Evolutionary conservation across 2,329 filamentous ascomycete genomes (phyloP).

Genomic region (Septoria petroselini): DNA sequence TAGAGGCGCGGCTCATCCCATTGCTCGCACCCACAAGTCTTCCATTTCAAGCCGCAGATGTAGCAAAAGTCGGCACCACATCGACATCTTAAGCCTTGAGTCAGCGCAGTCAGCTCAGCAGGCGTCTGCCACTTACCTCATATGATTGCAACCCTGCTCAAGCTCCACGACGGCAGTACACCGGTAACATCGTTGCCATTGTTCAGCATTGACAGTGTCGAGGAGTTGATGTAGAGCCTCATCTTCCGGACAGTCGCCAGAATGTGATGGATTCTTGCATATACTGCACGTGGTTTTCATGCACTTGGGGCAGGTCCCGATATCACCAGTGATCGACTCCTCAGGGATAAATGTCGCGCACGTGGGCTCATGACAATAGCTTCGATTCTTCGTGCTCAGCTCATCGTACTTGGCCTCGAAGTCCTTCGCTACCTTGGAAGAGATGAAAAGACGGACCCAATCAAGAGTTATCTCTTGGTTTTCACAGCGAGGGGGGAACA

Average conservation of each 20-base stretch:
- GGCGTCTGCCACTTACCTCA: slow-evolving; percentile 50
- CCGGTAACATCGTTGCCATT: slow-evolving; percentile 52
- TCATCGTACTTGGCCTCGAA: slow-evolving; percentile 52
- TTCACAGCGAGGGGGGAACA: slow-evolving; percentile 59
- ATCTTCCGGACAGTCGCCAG: slow-evolving; percentile 51
- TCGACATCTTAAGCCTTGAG: slow-evolving; percentile 23
- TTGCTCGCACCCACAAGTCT: slow-evolving; percentile 28
- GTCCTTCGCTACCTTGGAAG: slow-evolving; percentile 33
- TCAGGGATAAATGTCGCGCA: slow-evolving; percentile 52
- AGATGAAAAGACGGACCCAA: slow-evolving; percentile 40
- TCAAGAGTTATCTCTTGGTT: slow-evolving; percentile 42
- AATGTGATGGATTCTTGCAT: slow-evolving; percentile 52
- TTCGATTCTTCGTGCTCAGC: slow-evolving; percentile 47
- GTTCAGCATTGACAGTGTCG: slow-evolving; percentile 41
- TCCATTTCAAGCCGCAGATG: slow-evolving; percentile 31
- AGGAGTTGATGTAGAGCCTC: slow-evolving; percentile 42
- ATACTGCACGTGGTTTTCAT: slow-evolving; percentile 46
- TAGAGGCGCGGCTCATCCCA: slow-evolving; percentile 27
- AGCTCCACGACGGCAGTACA: slow-evolving; percentile 53
- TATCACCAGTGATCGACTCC: slow-evolving; percentile 33
- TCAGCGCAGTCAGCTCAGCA: neutral
- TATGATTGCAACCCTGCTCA: slow-evolving; percentile 54
- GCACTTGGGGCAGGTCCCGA: slow-evolving; percentile 48
- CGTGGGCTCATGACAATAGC: slow-evolving; percentile 48
- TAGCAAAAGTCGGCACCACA: slow-evolving; percentile 36